A percentile compares a stretch with the other conserved stretches of the same genome.
These are phyloP conservation scores for Silene noctiflora DNA, from an alignment of 179 eudicot species.

Conservation along the genomic window DNA sequence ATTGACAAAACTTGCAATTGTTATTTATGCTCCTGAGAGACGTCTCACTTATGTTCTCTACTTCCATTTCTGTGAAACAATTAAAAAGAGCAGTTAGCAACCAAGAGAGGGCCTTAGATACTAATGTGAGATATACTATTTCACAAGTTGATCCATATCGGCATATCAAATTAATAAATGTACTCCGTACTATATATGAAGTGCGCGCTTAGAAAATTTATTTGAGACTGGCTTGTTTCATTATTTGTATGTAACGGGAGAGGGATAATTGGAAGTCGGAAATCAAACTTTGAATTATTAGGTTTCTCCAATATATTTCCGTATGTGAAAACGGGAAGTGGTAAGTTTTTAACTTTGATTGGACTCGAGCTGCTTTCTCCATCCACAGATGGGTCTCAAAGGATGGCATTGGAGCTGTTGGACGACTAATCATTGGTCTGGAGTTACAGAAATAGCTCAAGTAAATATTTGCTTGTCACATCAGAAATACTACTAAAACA, in stretches of 20 bases:
- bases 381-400: constrained; percentile 87
- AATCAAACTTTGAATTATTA: not conserved
- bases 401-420: constrained; percentile 99
- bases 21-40: not conserved
- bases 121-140: no score
- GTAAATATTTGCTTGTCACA: constrained; percentile 20
- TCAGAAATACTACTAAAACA: constrained; percentile 8
- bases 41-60: not conserved
- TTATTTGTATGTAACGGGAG: not conserved
- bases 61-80: constrained; percentile 1
- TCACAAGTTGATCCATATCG: not conserved
- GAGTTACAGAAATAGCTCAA: constrained; percentile 26
- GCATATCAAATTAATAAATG: not conserved
- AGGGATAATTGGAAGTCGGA: not conserved
- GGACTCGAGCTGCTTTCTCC: constrained; percentile 32
- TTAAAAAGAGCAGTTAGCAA: no score
- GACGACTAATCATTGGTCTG: constrained; percentile 89
- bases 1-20: constrained; percentile 11
- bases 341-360: constrained; percentile 17
- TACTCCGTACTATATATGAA: not conserved
- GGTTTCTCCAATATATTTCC: not conserved
- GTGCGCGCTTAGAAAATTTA: not conserved
- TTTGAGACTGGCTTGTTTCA: not conserved
- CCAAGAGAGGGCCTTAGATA: no score
- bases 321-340: not conserved